Evolutionary conservation across 371 early-diverging fungal genomes (phyloP).

Genomic region (Mortierella sp.): DNA sequence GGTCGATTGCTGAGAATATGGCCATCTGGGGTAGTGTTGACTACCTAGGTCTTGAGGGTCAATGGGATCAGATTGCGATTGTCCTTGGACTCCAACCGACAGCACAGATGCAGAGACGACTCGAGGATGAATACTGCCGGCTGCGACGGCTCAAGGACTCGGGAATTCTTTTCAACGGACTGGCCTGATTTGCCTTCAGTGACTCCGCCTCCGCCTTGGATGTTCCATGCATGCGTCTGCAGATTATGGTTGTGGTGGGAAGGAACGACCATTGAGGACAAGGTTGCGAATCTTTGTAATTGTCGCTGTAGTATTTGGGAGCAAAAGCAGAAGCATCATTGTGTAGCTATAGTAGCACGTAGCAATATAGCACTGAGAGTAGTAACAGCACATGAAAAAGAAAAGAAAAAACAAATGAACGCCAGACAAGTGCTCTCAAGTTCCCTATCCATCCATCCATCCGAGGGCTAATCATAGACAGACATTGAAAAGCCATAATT

Average conservation of each 20-base stretch:
- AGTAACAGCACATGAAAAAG: background rate
- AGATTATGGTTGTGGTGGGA: too few species aligned
- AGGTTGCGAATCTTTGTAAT: too few species aligned
- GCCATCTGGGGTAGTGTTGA: background rate
- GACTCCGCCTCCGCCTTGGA: too few species aligned
- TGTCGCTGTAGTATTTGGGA: background rate
- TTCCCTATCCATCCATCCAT: background rate
- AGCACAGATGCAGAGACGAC: background rate
- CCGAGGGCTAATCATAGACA: background rate
- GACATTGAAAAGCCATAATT: too few species aligned
- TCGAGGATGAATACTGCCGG: background rate
- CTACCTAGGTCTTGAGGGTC: background rate
- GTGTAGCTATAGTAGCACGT: background rate
- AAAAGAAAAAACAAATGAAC: background rate
- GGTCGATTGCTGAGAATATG: background rate
- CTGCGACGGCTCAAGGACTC: background rate
- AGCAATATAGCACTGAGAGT: background rate
- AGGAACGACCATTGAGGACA: too few species aligned
- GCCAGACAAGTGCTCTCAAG: slow-evolving; percentile 14
- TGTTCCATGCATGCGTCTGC: too few species aligned
- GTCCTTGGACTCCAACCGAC: background rate
- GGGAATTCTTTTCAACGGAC: background rate
- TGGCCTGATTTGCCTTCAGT: background rate
- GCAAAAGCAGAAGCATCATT: too few species aligned
- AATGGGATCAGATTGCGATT: background rate